A percentile compares a stretch with the other conserved stretches of the same genome.
Conservation (phyloP, 257 asterid genomes). For the Agastache rugosa region DNA sequence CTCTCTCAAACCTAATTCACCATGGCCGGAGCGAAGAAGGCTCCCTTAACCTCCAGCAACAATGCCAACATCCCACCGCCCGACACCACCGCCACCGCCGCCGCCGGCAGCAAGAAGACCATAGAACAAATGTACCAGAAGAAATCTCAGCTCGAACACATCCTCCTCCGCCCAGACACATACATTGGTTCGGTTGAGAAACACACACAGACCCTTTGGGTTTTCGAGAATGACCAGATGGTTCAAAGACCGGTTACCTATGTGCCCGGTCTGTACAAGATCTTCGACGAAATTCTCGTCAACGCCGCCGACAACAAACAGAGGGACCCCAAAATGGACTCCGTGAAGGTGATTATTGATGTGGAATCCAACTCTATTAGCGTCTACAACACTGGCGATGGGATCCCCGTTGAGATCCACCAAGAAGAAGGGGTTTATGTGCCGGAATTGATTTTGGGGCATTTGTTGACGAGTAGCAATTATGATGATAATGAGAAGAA, state of each 20-base stretch:
- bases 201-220: slow-evolving; percentile 78
- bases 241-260: slow-evolving; percentile 60
- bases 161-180: slow-evolving; percentile 95
- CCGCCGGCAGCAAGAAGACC: slow-evolving; percentile 55
- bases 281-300: slow-evolving; percentile 91
- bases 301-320: slow-evolving; percentile 97
- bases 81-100: slow-evolving; percentile 29
- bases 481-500: slow-evolving; percentile 90
- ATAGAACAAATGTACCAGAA: slow-evolving; percentile 95
- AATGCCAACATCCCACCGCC: slow-evolving; percentile 61
- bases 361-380: slow-evolving; percentile 67
- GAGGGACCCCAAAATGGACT: slow-evolving; percentile 84
- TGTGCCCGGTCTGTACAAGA: slow-evolving; percentile 95
- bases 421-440: slow-evolving; percentile 97
- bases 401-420: slow-evolving; percentile 96
- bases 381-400: slow-evolving; percentile 90
- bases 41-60: slow-evolving; percentile 71
- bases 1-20: slow-evolving; percentile 35
- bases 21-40: slow-evolving; percentile 69
- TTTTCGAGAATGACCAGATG: slow-evolving; percentile 68
- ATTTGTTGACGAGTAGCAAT: slow-evolving; percentile 94
- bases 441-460: slow-evolving; percentile 97
- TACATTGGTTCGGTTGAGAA: slow-evolving; percentile 93
- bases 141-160: slow-evolving; percentile 95
- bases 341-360: slow-evolving; percentile 75